Conservation (phyloP, 2,329 filamentous ascomycete species). For the Curvularia sp. region DNA sequence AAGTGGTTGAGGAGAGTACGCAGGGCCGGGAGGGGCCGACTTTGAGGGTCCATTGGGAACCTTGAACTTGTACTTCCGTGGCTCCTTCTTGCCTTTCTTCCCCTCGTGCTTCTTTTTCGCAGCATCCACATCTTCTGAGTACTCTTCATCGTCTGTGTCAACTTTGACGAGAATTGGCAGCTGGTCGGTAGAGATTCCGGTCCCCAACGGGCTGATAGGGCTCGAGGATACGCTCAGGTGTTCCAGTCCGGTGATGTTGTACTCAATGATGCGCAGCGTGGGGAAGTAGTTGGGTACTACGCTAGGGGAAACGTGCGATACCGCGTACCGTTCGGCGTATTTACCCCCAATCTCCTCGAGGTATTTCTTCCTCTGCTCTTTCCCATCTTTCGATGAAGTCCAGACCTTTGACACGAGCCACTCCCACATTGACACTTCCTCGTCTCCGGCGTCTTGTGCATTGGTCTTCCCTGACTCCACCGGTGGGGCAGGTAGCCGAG, state of each 20-base stretch:
- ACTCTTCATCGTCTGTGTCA: slow-evolving; percentile 38
- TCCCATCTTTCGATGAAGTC: slow-evolving; percentile 26
- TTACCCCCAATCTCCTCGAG: slow-evolving; percentile 76
- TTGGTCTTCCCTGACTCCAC: slow-evolving; percentile 25
- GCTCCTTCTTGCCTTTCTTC: slow-evolving; percentile 51
- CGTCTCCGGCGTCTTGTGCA: slow-evolving; percentile 24
- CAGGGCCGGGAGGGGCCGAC: slow-evolving; percentile 79
- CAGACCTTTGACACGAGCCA: slow-evolving; percentile 28
- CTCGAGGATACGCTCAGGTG: slow-evolving; percentile 38
- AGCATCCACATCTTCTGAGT: slow-evolving; percentile 53
- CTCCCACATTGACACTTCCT: slow-evolving; percentile 30
- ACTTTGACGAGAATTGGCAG: slow-evolving; percentile 14
- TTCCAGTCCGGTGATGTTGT: slow-evolving; percentile 85
- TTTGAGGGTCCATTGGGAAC: slow-evolving; percentile 75
- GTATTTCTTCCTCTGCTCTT: slow-evolving; percentile 62
- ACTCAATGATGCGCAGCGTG: slow-evolving; percentile 87
- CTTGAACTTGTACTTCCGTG: slow-evolving; percentile 57
- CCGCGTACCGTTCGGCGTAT: slow-evolving; percentile 83
- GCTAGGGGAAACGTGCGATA: slow-evolving; percentile 83
- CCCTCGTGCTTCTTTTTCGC: slow-evolving; percentile 60
- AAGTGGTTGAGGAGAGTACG: slow-evolving; percentile 84
- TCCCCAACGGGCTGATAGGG: not conserved
- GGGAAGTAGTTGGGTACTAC: slow-evolving; percentile 94
- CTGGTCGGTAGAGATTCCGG: slow-evolving; percentile 13
- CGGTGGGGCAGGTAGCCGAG: slow-evolving; percentile 67